Conservation (phyloP, 805 yeast species). For the Yamadazyma tumulicola region DNA sequence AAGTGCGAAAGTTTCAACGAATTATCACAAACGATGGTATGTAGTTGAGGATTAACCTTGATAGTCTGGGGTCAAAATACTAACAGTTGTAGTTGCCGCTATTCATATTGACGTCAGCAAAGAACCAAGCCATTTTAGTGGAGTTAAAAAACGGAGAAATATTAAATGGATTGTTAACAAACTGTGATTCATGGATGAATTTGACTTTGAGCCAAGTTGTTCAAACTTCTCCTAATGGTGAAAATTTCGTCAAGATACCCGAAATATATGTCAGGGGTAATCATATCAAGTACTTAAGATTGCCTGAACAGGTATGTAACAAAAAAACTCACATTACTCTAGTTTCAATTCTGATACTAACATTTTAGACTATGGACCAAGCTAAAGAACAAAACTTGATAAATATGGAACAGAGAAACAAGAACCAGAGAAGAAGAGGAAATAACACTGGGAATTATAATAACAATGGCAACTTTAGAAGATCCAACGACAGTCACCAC, state of each 20-base stretch:
- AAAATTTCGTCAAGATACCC: slow-evolving; percentile 56
- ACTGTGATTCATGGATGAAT: slow-evolving; percentile 96
- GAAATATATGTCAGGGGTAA: slow-evolving; percentile 84
- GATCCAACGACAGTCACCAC: slow-evolving; percentile 8
- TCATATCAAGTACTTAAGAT: slow-evolving; percentile 72
- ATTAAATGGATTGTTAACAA: slow-evolving; percentile 74
- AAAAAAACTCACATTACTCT: slow-evolving; percentile 13
- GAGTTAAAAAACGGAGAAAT: slow-evolving; percentile 92
- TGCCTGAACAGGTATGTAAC: slow-evolving; percentile 51
- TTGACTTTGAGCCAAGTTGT: slow-evolving; percentile 75
- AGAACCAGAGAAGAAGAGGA: slow-evolving; percentile 42
- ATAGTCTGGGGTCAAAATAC: slow-evolving; percentile 2
- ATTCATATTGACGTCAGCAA: slow-evolving; percentile 84
- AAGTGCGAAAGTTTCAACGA: slow-evolving; percentile 8
- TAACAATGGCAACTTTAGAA: slow-evolving; percentile 6
- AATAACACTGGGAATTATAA: slow-evolving; percentile 18
- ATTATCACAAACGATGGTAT: slow-evolving; percentile 7
- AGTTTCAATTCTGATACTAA: slow-evolving; percentile 10
- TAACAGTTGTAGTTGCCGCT: slow-evolving; percentile 67
- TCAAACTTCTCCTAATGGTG: slow-evolving; percentile 61
- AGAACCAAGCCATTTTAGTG: slow-evolving; percentile 80
- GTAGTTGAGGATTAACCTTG: not conserved
- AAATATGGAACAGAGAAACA: slow-evolving; percentile 47
- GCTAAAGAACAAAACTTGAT: slow-evolving; percentile 63
- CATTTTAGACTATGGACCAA: slow-evolving; percentile 54